Evolutionary conservation across 2,329 filamentous ascomycete genomes (phyloP).

Genomic region (Penicillium sp.): DNA sequence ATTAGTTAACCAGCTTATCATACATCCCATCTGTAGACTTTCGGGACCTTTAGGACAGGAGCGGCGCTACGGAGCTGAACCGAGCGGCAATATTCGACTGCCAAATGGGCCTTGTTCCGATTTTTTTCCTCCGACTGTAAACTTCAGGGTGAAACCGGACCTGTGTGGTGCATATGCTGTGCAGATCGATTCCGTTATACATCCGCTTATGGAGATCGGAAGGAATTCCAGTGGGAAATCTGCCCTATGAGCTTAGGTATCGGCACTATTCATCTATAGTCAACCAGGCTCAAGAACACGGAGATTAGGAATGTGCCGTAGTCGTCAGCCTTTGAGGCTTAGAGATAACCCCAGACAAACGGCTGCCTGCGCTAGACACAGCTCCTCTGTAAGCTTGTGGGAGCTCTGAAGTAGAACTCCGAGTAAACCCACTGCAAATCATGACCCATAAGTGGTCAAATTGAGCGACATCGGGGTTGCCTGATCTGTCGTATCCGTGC

Average conservation of each 20-base stretch:
- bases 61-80: not conserved
- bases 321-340: conserved; percentile 5
- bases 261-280: not conserved
- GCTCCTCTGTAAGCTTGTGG: no score
- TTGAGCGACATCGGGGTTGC: conserved; percentile 12
- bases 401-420: no score
- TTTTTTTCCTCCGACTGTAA: not conserved
- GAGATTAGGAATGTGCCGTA: not conserved
- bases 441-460: not conserved
- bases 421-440: not conserved
- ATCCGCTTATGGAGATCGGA: conserved; percentile 7
- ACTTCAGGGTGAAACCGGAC: not conserved
- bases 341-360: not conserved
- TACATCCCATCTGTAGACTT: conserved; percentile 5
- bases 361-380: no score
- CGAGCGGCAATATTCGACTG: not conserved
- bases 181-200: conserved; percentile 17
- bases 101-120: not conserved
- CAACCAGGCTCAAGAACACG: not conserved
- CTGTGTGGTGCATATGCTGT: conserved; percentile 7
- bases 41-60: not conserved
- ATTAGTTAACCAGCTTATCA: conserved; percentile 7
- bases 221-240: conserved; percentile 11
- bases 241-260: conserved; percentile 5
- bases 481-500: conserved; percentile 15